Conservation (phyloP, 208 protist genomes). For the Giardia duodenalis region DNA sequence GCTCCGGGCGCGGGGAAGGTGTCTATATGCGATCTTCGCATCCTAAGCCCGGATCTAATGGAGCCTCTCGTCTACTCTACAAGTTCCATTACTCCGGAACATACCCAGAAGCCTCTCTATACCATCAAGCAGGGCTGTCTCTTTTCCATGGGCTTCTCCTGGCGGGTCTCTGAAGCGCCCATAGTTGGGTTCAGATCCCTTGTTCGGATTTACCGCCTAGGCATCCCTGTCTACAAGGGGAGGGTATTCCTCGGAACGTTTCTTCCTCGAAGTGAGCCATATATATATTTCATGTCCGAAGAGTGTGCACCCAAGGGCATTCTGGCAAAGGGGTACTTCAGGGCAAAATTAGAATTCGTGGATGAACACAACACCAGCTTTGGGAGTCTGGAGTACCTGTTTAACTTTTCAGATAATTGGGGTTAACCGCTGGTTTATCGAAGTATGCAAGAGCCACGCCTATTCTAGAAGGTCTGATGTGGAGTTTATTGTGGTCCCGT, state of each 20-base stretch:
- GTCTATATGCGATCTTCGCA: background rate
- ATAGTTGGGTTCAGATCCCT: background rate
- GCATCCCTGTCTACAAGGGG: background rate
- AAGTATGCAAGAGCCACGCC: too few species aligned
- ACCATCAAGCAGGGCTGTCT: background rate
- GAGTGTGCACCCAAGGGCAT: background rate
- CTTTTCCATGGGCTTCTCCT: slow-evolving; percentile 1
- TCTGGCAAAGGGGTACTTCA: background rate
- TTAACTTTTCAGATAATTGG: background rate
- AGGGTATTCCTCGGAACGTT: background rate
- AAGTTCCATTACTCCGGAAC: background rate
- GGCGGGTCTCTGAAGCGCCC: background rate
- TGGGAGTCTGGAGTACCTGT: background rate
- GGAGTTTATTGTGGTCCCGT: too few species aligned
- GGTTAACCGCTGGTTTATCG: too few species aligned
- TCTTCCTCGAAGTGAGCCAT: background rate
- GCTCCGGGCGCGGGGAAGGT: too few species aligned
- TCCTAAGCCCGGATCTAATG: background rate
- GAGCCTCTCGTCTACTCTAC: background rate
- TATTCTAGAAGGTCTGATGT: too few species aligned
- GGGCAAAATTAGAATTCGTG: background rate
- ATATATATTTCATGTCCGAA: background rate
- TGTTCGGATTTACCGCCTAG: background rate
- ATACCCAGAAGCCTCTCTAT: background rate
- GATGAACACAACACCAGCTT: background rate